These are phyloP conservation scores for Phytopythium helicoides DNA, from an alignment of 352 stramenopile species.

Conservation along the genomic window DNA sequence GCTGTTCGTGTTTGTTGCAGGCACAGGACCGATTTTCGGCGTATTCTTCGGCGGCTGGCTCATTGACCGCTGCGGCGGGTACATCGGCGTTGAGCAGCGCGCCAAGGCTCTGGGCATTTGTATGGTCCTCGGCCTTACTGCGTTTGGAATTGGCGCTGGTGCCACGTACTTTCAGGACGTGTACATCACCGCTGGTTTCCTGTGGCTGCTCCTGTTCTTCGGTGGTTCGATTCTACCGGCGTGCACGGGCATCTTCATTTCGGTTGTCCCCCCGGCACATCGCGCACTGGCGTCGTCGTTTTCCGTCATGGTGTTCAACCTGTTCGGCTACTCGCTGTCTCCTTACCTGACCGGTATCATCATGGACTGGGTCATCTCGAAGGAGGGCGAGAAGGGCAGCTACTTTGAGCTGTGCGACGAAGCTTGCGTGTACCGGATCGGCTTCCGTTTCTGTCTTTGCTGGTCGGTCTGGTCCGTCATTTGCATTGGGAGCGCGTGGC, in stretches of 20 bases:
- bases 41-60: constrained; percentile 83
- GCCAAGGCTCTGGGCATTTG: constrained; percentile 75
- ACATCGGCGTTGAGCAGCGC: constrained; percentile 73
- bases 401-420: constrained; percentile 81
- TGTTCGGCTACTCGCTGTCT: constrained; percentile 77
- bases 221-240: constrained; percentile 74
- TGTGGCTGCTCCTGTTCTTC: constrained; percentile 85
- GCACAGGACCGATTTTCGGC: constrained; percentile 75
- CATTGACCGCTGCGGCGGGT: constrained; percentile 73
- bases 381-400: constrained; percentile 51
- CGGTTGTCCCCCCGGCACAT: constrained; percentile 68
- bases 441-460: constrained; percentile 79
- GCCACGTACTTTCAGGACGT: constrained; percentile 82
- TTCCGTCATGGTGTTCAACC: constrained; percentile 83
- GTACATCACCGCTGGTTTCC: constrained; percentile 66
- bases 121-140: constrained; percentile 67
- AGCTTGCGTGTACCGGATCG: constrained; percentile 74
- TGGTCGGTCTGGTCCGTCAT: constrained; percentile 82
- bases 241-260: constrained; percentile 86
- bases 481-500: constrained; percentile 61
- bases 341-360: constrained; percentile 75
- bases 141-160: constrained; percentile 58
- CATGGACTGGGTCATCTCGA: constrained; percentile 75
- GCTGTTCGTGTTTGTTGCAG: constrained; percentile 78
- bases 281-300: constrained; percentile 76